These are phyloP conservation scores for Tylopilus sp. DNA, from an alignment of 1,284 basidiomycete species.

Conservation along the genomic window DNA sequence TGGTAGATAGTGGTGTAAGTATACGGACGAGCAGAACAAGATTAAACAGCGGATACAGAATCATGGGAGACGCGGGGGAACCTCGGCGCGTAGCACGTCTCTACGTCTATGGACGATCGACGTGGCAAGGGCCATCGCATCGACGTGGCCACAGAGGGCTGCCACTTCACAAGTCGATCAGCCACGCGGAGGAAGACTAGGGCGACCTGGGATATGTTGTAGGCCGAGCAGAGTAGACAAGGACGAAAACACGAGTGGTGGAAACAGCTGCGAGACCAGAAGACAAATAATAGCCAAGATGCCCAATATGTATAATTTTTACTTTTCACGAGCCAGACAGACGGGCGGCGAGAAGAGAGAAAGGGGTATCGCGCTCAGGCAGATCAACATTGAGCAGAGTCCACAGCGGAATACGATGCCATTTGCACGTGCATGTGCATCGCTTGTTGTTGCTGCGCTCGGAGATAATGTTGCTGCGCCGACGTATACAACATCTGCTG, in stretches of 20 bases:
- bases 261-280: slow-evolving; percentile 6
- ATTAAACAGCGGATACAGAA: slow-evolving; percentile 20
- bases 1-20: slow-evolving; percentile 28
- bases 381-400: slow-evolving; percentile 23
- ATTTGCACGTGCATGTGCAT: slow-evolving; percentile 35
- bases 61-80: background rate
- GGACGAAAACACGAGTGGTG: slow-evolving; percentile 13
- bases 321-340: slow-evolving; percentile 27
- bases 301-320: slow-evolving; percentile 40
- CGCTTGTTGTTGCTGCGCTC: slow-evolving; percentile 32
- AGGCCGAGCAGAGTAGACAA: slow-evolving; percentile 27
- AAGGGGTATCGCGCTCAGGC: slow-evolving; percentile 16
- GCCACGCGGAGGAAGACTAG: slow-evolving; percentile 7
- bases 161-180: slow-evolving; percentile 1
- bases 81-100: slow-evolving; percentile 10
- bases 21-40: slow-evolving; percentile 21
- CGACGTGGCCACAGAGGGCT: slow-evolving; percentile 3
- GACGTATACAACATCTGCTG: slow-evolving; percentile 40
- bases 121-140: slow-evolving; percentile 8
- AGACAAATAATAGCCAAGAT: slow-evolving; percentile 27
- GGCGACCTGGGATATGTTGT: slow-evolving; percentile 38
- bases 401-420: slow-evolving; percentile 22
- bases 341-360: background rate
- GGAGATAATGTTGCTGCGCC: slow-evolving; percentile 37
- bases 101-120: slow-evolving; percentile 14